Percentiles rank a stretch among this genome's conserved stretches.
phyloP scores from a whole-genome alignment of 2,329 filamentous ascomycete species.

The Pseudogymnoascus sp. region DNA sequence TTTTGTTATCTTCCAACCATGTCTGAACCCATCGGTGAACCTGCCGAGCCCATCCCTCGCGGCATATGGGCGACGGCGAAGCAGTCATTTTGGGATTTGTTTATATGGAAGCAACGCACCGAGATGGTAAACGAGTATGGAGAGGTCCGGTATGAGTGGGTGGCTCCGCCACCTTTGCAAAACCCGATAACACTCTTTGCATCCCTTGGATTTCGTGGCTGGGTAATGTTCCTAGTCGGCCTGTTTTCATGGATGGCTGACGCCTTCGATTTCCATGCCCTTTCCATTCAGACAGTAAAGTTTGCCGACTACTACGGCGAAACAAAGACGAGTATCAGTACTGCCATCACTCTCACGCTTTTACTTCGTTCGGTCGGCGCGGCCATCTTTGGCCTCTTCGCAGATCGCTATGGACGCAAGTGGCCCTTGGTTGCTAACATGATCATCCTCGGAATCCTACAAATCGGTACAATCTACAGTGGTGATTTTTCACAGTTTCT shows the following conservation, averaged over 20 bases:
- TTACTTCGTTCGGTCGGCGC: slow-evolving; percentile 68
- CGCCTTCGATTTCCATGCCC: slow-evolving; percentile 73
- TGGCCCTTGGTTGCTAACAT: slow-evolving; percentile 80
- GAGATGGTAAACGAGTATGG: slow-evolving; percentile 55
- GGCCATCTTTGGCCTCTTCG: slow-evolving; percentile 64
- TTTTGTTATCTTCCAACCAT: not conserved
- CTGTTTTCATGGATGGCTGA: slow-evolving; percentile 71
- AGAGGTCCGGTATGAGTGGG: slow-evolving; percentile 59
- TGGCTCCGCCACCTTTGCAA: slow-evolving; percentile 51
- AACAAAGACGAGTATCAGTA: slow-evolving; percentile 1
- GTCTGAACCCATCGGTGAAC: slow-evolving; percentile 16
- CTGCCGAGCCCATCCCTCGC: slow-evolving; percentile 58
- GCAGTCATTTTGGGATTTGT: slow-evolving; percentile 55
- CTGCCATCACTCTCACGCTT: slow-evolving; percentile 36
- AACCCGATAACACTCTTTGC: slow-evolving; percentile 62
- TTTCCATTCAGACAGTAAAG: slow-evolving; percentile 70
- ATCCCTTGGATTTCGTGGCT: slow-evolving; percentile 53
- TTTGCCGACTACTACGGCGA: slow-evolving; percentile 41
- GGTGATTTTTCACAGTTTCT: slow-evolving; percentile 43
- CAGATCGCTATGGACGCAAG: slow-evolving; percentile 71
- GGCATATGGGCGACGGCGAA: slow-evolving; percentile 55
- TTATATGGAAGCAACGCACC: slow-evolving; percentile 65
- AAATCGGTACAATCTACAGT: slow-evolving; percentile 69
- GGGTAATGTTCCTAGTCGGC: slow-evolving; percentile 66
- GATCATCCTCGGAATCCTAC: slow-evolving; percentile 56